Conservation (phyloP, 805 yeast species). For the Cyberlindnera maclurae region DNA sequence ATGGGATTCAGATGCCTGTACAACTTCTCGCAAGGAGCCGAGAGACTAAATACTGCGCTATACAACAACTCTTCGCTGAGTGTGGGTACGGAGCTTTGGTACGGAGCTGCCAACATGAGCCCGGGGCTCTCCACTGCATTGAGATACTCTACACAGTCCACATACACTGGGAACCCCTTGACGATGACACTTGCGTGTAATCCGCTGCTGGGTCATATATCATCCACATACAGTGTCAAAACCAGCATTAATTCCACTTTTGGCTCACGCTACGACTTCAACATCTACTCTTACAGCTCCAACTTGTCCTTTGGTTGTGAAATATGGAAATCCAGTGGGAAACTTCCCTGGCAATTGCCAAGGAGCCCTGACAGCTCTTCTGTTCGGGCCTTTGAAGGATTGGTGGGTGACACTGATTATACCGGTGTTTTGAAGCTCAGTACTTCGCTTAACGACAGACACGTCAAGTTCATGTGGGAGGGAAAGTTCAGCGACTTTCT, state of each 20-base stretch:
- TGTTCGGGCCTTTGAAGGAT: conserved; percentile 42
- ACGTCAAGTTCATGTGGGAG: conserved; percentile 73
- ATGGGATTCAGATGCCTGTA: conserved; percentile 77
- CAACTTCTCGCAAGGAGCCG: conserved; percentile 41
- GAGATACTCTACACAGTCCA: conserved; percentile 77
- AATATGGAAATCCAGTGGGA: conserved; percentile 48
- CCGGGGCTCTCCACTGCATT: conserved; percentile 87
- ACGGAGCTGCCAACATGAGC: conserved; percentile 72
- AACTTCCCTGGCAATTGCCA: conserved; percentile 11
- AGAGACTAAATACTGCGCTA: conserved; percentile 32
- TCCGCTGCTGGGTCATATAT: conserved; percentile 84
- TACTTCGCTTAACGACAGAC: conserved; percentile 57
- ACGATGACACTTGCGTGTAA: conserved; percentile 82
- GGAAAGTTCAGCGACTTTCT: conserved; percentile 78
- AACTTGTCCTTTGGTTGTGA: conserved; percentile 84
- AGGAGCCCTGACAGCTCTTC: conserved; percentile 31
- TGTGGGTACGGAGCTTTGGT: conserved; percentile 84
- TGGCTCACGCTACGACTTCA: conserved; percentile 82
- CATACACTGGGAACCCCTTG: conserved; percentile 82
- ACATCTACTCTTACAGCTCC: conserved; percentile 83
- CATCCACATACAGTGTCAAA: conserved; percentile 81
- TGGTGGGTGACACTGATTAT: conserved; percentile 47
- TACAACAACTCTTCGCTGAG: conserved; percentile 61
- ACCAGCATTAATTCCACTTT: conserved; percentile 71
- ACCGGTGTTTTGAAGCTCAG: conserved; percentile 69